Evolutionary conservation across 2,329 filamentous ascomycete genomes (phyloP), one percentile per base, ranked within the genome.

Genomic region (Rhynchosporium graminicola): DNA sequence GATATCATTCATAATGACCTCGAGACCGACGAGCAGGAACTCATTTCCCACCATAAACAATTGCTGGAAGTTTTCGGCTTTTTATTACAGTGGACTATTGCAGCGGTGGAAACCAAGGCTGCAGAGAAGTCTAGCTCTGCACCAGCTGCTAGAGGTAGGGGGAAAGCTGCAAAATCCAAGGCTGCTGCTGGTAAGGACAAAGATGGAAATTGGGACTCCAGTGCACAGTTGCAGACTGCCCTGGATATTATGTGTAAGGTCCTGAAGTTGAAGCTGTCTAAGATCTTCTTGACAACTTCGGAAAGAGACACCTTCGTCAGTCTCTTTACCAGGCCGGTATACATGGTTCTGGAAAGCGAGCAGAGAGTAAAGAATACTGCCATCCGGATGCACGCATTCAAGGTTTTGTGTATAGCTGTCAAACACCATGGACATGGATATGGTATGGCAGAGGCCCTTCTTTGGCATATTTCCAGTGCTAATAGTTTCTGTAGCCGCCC

Each of bases 401-500:
- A 97, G 76, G 92, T 98, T 26, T 80, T 99, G 7, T 99, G 95
- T 74, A 91, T 98, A 70, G 93, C 96, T 42, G 87, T 99, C 64
- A 99, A 99, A 79, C 93, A 98, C 73, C 95, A 99, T 74, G 95
- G 95, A 1, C 95, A 99, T 76, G 95, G 90, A 69, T 97, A 97
- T 74, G 93, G 92, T 94, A 81, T 67, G 82, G 73, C 20, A 36
- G 4, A 54, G 20, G 63, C 67, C 28, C 70, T 70, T 65, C 68
- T 62, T n/a, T 31, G 3, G 13, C 20, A 20, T 13, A 10, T 46
- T 28, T 26, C 29, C 26, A 36, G 29, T 29, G 66, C 74, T 77
- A 60, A 80, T 66, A 36, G 12, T 29, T 5, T 29, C n/a, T 46
- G 8, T 71, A 96, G 91, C 91, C 57, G 95, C 95, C 1, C 95